These are phyloP conservation scores for Adansonia grandidieri DNA, from an alignment of 441 rosid species.

Conservation along the genomic window DNA sequence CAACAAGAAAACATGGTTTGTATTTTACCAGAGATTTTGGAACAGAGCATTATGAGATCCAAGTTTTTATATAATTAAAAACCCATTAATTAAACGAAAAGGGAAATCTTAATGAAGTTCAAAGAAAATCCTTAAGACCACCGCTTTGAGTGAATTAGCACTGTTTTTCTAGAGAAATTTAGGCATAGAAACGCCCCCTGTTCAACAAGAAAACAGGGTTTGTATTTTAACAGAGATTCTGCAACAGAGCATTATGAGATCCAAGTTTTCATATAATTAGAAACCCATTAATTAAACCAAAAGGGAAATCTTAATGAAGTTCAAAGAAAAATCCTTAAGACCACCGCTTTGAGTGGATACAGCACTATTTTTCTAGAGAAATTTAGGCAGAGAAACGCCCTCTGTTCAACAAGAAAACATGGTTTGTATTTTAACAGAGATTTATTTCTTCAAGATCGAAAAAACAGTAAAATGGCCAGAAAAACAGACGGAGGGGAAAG, in stretches of 20 bases:
- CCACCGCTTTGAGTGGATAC: neutral
- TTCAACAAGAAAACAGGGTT: constrained; percentile 2
- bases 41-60: too few species aligned
- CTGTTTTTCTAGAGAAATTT: neutral
- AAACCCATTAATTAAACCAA: neutral
- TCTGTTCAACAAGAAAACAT: constrained; percentile 1
- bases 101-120: neutral
- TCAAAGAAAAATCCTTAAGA: neutral
- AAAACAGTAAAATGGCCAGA: neutral
- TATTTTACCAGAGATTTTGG: too few species aligned
- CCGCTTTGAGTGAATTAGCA: neutral
- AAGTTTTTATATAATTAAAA: too few species aligned
- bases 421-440: neutral
- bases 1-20: constrained; percentile 8
- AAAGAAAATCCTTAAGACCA: neutral
- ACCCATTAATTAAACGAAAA: neutral
- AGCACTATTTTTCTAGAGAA: neutral
- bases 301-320: neutral
- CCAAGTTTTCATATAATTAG: too few species aligned
- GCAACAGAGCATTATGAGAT: too few species aligned
- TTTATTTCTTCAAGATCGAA: neutral
- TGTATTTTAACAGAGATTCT: too few species aligned
- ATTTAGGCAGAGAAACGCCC: neutral
- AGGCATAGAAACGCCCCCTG: neutral
- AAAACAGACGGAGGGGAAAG: constrained; percentile 7